Evolutionary conservation across 2,329 filamentous ascomycete genomes (phyloP).

Genomic region (Periconia sp.): DNA sequence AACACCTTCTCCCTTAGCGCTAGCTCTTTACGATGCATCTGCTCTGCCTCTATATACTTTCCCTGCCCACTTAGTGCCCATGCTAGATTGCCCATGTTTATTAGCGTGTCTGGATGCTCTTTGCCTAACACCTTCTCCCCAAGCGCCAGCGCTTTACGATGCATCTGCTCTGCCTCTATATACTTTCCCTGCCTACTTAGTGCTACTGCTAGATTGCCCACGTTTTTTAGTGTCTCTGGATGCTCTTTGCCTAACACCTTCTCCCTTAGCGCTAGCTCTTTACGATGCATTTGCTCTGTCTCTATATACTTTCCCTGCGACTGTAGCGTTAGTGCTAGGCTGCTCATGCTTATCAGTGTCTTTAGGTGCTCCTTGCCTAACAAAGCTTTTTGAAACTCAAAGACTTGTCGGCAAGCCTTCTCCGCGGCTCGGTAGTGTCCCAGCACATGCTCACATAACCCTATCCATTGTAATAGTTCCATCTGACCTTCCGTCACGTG

Average conservation of each 20-base stretch:
- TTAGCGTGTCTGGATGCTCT: no score
- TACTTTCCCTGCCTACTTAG: constrained; percentile 38
- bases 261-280: background rate
- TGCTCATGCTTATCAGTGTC: no score
- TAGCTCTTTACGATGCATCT: constrained; percentile 36
- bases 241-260: background rate
- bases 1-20: constrained; percentile 22
- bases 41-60: constrained; percentile 28
- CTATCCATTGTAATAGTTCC: constrained; percentile 10
- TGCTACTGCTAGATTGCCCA: constrained; percentile 33
- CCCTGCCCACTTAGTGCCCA: constrained; percentile 20
- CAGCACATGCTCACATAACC: constrained; percentile 8
- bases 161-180: no score
- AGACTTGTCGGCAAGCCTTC: constrained; percentile 3
- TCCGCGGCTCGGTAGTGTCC: constrained; percentile 7
- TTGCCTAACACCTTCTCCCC: no score
- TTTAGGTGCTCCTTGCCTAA: constrained; percentile 17
- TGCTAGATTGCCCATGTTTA: no score
- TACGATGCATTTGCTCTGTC: background rate
- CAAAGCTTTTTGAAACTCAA: constrained; percentile 3
- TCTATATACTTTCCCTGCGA: no score
- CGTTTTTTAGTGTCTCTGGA: background rate
- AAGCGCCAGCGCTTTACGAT: constrained; percentile 17
- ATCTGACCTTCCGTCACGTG: constrained; percentile 1
- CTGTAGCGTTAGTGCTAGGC: no score